These are phyloP conservation scores for Schizochytrium sp. DNA, from an alignment of 108 stramenopile species.

Conservation along the genomic window DNA sequence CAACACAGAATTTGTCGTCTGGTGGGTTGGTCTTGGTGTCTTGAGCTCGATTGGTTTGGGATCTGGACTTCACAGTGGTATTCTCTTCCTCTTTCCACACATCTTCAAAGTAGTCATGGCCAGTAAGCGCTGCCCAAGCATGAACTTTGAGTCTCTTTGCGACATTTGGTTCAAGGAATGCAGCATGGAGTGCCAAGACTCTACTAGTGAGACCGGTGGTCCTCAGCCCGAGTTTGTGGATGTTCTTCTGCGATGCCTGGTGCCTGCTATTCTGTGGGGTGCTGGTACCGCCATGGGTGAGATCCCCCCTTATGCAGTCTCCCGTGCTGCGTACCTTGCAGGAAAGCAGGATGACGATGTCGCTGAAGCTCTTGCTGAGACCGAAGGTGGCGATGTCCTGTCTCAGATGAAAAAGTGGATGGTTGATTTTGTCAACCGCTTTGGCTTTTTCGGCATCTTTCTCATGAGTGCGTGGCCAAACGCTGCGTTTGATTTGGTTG, in stretches of 20 bases:
- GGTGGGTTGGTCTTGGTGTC: constrained; percentile 78
- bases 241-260: constrained; percentile 64
- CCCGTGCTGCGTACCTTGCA: constrained; percentile 68
- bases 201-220: not conserved
- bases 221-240: constrained; percentile 35
- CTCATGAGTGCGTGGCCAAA: constrained; percentile 74
- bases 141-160: constrained; percentile 62
- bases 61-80: constrained; percentile 73
- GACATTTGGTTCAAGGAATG: constrained; percentile 73
- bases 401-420: constrained; percentile 45
- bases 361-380: not conserved
- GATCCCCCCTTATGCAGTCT: constrained; percentile 76
- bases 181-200: constrained; percentile 60
- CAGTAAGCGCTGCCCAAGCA: constrained; percentile 50
- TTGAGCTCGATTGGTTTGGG: constrained; percentile 77
- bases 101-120: constrained; percentile 72
- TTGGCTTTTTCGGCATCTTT: constrained; percentile 74
- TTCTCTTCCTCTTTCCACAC: constrained; percentile 78
- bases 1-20: constrained; percentile 64
- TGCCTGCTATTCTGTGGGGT: constrained; percentile 74
- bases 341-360: constrained; percentile 44
- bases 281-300: constrained; percentile 78
- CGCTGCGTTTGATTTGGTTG: constrained; percentile 77
- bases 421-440: constrained; percentile 56
- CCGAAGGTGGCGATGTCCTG: constrained; percentile 13